Base-by-base conservation (phyloP, 1,284 basidiomycete species). In the Fomes fomentarius region DNA sequence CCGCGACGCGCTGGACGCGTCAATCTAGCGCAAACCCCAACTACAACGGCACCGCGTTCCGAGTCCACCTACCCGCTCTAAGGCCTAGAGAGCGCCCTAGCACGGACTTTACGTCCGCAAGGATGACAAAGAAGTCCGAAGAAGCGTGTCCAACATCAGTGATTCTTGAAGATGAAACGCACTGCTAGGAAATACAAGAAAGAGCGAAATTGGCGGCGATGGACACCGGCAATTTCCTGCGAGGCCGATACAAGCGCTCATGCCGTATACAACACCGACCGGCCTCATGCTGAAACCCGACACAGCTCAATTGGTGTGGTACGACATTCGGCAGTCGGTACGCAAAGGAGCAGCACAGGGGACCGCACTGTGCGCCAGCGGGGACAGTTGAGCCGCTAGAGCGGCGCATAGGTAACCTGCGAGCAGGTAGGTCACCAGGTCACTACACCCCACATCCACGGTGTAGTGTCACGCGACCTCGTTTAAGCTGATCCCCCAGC, bases 21-120 rank as follows among this genome's bases (percentile, higher is more conserved):
- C 25, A 21, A 12, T 30, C 41, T 35, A 44, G 11, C 43, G n/a
- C n/a, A n/a, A 35, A 17, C 28, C 15, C 22, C 45, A 25, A 37
- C 45, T 31, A 24, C 45, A 37, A 17, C 43, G 26, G 19, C 11
- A 11, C 34, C n/a, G n/a, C n/a, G n/a, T n/a, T n/a, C n/a, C n/a
- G n/a, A n/a, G n/a, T n/a, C n/a, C n/a, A n/a, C n/a, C n/a, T n/a
- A n/a, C n/a, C 37, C 50, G 43, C 44, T 25, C 28, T 24, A 30
- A 31, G 37, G 31, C 39, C 38, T 10, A 37, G 26, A 24, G 38
- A 30, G 47, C 39, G 49, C 51, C 51, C 38, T 52, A 56, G 58
- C 41, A 40, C 41, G 28, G 30, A 30, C 12, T 24, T 60, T 56
- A 54, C 52, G 52, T 60, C 30, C 47, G 58, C 39, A 26, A 44